Evolutionary conservation across 192 early-diverging fungal species (phyloP).

Genomic region (Coemansia umbellata): DNA sequence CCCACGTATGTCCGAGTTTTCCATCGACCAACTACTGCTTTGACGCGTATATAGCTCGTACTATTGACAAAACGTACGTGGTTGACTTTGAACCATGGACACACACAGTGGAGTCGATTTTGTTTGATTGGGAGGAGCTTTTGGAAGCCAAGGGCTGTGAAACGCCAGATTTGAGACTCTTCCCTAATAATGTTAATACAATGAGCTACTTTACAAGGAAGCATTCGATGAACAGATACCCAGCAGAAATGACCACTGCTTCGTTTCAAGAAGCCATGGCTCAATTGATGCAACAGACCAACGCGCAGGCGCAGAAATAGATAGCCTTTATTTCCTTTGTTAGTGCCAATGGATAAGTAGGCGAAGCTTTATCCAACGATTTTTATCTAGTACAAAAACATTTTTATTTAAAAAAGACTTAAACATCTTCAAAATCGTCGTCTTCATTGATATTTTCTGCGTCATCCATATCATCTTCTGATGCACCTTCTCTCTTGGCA

Average conservation of each 20-base stretch:
- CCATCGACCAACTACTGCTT: constrained; percentile 71
- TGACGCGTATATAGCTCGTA: constrained; percentile 79
- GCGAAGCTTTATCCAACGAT: neutral
- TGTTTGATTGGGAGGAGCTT: constrained; percentile 80
- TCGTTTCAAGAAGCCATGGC: constrained; percentile 26
- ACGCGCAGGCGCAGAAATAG: neutral
- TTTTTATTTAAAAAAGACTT: neutral
- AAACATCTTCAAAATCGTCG: constrained; percentile 53
- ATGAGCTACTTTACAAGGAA: constrained; percentile 35
- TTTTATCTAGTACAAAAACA: neutral
- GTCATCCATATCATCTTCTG: constrained; percentile 12
- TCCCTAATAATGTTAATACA: constrained; percentile 35
- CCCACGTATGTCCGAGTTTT: constrained; percentile 61
- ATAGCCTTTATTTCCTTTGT: neutral
- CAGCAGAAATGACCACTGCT: constrained; percentile 34
- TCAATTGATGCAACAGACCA: constrained; percentile 21
- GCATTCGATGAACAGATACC: constrained; percentile 44
- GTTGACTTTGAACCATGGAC: constrained; percentile 93
- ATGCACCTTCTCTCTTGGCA: neutral
- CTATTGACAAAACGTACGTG: constrained; percentile 61
- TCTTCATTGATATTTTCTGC: constrained; percentile 36
- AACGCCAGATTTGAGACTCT: constrained; percentile 30
- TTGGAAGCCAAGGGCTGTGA: neutral
- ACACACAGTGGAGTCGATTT: constrained; percentile 70
- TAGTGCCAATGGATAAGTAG: too few relatives aligned